phyloP scores from a whole-genome alignment of 2,329 filamentous ascomycete genomes.

The Sporothrix brunneoviolacea region DNA sequence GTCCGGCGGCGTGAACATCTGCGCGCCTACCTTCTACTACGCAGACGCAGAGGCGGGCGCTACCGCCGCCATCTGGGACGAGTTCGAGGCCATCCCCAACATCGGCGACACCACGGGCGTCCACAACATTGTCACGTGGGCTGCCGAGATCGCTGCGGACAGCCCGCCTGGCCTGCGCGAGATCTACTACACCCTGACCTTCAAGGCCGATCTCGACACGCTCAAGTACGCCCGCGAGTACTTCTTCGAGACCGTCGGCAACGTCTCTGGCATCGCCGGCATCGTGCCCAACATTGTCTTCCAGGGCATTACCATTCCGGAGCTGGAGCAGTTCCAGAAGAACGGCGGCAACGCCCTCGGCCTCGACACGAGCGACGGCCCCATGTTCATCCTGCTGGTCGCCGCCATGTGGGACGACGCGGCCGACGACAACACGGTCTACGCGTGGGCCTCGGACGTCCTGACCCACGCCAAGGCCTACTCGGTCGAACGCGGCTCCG shows the following conservation, averaged over 20 bases:
- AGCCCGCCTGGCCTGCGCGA: constrained; percentile 1
- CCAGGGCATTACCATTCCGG: constrained; percentile 19
- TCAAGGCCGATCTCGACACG: constrained; percentile 14
- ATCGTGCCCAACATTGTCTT: constrained; percentile 10
- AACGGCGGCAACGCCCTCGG: constrained; percentile 38
- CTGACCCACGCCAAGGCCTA: constrained; percentile 22
- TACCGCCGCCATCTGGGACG: constrained; percentile 1
- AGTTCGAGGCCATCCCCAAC: constrained; percentile 2
- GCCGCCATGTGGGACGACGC: constrained; percentile 21
- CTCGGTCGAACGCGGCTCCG: constrained; percentile 24
- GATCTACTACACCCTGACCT: constrained; percentile 6
- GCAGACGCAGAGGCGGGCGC: not conserved
- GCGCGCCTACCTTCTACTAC: constrained; percentile 1
- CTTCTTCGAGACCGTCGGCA: constrained; percentile 9
- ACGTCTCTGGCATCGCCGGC: not conserved
- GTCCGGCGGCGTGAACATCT: not conserved
- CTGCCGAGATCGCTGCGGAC: not conserved
- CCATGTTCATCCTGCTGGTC: constrained; percentile 16
- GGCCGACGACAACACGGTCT: constrained; percentile 26
- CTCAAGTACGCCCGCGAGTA: constrained; percentile 7
- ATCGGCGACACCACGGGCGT: not conserved
- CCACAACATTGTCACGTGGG: not conserved
- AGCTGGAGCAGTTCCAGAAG: constrained; percentile 25
- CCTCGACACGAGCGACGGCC: constrained; percentile 19
- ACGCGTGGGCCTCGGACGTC: constrained; percentile 18